Base-by-base conservation (phyloP, 805 yeast species). In the Cyberlindnera mrakii region DNA sequence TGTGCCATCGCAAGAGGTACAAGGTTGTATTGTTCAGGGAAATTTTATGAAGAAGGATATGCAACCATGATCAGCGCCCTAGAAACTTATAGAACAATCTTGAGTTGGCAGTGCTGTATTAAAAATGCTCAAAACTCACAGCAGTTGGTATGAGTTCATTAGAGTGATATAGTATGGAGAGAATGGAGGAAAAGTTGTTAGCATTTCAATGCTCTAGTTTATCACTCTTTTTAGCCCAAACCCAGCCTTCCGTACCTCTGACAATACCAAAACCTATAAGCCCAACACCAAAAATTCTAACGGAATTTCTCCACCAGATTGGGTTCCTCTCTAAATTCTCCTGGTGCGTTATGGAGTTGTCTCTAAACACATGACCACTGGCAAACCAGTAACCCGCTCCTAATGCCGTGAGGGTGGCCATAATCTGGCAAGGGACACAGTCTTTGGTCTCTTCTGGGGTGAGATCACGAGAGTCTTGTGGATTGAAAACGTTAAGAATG, bases 371-470 rank as follows among this genome's bases (percentile, higher is more conserved):
- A 41, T 62, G 56, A 1, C 85, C 84, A 16, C 80, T 64, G 15
- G 73, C 69, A 45, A 85, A 68, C 60, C 81, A 85, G 0, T 70
- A 57, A 19, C 93, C 95, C 5, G 82, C 81, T 4, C 69, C 77
- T 1, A 82, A 44, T 23, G 81, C 70, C 15, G 79, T 72, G 8
- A 72, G 54, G 1, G 87, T 71, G 36, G 84, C 82, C 67, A 82
- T 75, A 1, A 78, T 58, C 47, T 84, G 83, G 54, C 95, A 85
- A 3, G 84, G 78, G 2, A 81, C 50, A 55, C 95, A 85, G 49
- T 75, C 80, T 45, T 66, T 66, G 33, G 62, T 51, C 40, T 69
- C 69, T 46, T 71, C 74, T 19, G 70, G 71, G 3, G 56, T 55
- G 18, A 58, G 42, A 16, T 58, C 61, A 7, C 62, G 42, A 14